Conservation (phyloP, 208 protist species). For the Phytomonas serpens region DNA sequence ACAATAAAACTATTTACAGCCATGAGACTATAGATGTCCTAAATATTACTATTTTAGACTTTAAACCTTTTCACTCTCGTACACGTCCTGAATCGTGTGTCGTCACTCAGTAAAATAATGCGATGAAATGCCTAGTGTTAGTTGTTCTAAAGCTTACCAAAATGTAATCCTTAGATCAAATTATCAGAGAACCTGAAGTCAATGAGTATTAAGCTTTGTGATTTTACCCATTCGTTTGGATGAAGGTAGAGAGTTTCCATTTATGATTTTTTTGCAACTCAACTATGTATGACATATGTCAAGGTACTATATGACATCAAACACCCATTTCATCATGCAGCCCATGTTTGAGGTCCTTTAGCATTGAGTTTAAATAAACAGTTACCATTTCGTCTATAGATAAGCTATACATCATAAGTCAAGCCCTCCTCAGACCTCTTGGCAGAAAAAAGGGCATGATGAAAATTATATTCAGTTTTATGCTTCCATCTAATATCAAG, state of each 20-base stretch:
- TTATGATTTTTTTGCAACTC: background rate
- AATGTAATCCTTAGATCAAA: background rate
- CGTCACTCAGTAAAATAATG: background rate
- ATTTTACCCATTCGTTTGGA: background rate
- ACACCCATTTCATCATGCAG: background rate
- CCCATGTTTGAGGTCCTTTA: background rate
- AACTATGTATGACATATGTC: background rate
- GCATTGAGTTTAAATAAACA: background rate
- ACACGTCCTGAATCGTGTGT: background rate
- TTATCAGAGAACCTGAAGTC: background rate
- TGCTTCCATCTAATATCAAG: background rate
- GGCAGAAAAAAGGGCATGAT: background rate
- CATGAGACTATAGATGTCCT: background rate
- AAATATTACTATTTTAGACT: background rate
- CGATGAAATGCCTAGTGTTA: background rate
- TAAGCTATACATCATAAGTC: background rate
- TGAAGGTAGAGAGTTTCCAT: background rate
- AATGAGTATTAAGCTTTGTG: background rate
- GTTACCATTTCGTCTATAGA: background rate
- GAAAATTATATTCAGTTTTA: background rate
- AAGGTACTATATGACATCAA: background rate
- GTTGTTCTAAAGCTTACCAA: background rate
- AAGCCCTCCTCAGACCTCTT: background rate
- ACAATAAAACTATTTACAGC: constrained; percentile 38
- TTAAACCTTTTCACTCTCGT: background rate